Evolutionary conservation across 208 protist species (phyloP), one percentile per base, ranked within the genome.

Genomic region (Acanthamoeba healyi): DNA sequence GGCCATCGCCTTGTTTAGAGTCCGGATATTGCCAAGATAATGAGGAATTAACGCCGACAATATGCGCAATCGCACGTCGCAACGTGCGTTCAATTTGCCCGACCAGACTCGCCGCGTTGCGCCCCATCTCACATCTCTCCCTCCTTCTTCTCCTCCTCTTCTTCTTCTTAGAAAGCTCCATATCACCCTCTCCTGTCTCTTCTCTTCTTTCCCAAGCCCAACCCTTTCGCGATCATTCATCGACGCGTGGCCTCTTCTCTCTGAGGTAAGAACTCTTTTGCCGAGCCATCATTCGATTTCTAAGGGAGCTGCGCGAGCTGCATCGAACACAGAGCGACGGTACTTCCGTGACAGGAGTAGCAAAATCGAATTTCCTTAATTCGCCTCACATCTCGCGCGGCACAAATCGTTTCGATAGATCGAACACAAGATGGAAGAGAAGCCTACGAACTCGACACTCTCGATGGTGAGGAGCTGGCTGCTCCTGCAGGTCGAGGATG

Each of bases 401-500:
- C n/a, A n/a, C n/a, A n/a, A 22, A 29, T 61, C 54, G 24, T 17
- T 61, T n/a, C 12, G 19, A 17, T 61, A 7, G 15, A 29, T 1
- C 15, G 22, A 61, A 70, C 61, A 38, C 0, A 67, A 36, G 29
- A 70, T 70, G 61, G 61, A 70, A 2, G 61, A 70, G 26, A 70
- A 70, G 61, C 12, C 61, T 29, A 36, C 61, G 36, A 70, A 70
- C n/a, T 38, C 61, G 26, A 36, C 61, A 19, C 61, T 70, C n/a
- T 70, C 61, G 26, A 70, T 70, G 61, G 61, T 70, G n/a, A 29
- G 61, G 61, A 70, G 61, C 61, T 70, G 61, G 61, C 19, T 70
- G 61, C 61, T 70, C 12, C 9, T 70, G 14, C 61, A 70, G 29
- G 61, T 70, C 19, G 61, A 70, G 36, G 61, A 70, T 36, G 61